Evolutionary conservation across 208 protist genomes (phyloP), one percentile per base, ranked within the genome.

Genomic region (Crithidia sp.): DNA sequence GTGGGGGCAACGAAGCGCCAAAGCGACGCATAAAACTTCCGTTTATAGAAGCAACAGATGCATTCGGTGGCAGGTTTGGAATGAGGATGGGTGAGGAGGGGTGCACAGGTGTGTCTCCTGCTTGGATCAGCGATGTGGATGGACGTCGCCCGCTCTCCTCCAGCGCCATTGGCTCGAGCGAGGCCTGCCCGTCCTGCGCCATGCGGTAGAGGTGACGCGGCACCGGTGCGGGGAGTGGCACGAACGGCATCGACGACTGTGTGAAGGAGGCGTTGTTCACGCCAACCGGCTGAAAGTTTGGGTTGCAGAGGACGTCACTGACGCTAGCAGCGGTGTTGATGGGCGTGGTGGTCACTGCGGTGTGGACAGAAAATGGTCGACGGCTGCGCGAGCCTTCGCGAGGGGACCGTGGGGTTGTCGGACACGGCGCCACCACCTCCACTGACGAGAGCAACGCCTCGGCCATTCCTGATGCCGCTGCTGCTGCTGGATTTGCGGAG

Each of bases 371-470:
- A 13, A 19, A 43, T 14, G 44, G n/a, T 44, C 17, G 17, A 43
- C 12, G 5, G 17, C 4, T 9, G 5, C 45, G 3, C 60, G 44
- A 28, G 19, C 16, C 19, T 4, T 65, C 60, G 9, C 17, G 44
- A 12, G 14, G 60, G 4, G 45, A 65, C 2, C 41, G 60, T 2
- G 60, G 53, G 60, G 28, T 6, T 3, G 60, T 54, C 40, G 44
- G 41, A 19, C 36, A 37, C n/a, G 60, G 60, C 9, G 8, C 60
- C 5, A 65, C 44, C 44, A 65, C 44, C 45, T 65, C 60, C 44
- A 54, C 44, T 19, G 60, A 65, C 0, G 60, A 65, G 17, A 65
- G 19, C 6, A 54, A 3, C 41, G 60, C 60, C 41, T 12, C 60
- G 0, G 60, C 14, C 45, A 44, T 45, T 39, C 40, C 43, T 10